These are phyloP conservation scores for Pythium periplocum DNA, from an alignment of 352 stramenopile genomes.

Conservation along the genomic window DNA sequence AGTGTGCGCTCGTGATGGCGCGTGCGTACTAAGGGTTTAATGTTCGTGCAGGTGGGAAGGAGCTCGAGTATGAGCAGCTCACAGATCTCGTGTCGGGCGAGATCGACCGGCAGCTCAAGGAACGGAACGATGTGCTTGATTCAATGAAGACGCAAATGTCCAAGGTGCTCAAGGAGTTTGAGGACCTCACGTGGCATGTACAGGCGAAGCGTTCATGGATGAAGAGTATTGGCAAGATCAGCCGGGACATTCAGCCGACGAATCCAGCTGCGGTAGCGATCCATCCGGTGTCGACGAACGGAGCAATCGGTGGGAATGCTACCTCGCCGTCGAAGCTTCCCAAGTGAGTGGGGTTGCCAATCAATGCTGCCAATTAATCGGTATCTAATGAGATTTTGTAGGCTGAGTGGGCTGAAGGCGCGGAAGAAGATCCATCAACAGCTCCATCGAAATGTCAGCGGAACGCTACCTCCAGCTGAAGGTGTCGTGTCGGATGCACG, in stretches of 20 bases:
- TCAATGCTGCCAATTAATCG: background rate
- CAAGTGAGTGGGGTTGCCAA: conserved; percentile 29
- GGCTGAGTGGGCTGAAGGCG: conserved; percentile 25
- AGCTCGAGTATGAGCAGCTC: conserved; percentile 40
- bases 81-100: conserved; percentile 57
- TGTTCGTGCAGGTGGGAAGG: conserved; percentile 17
- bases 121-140: conserved; percentile 44
- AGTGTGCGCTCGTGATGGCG: too few species aligned
- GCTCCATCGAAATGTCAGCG: conserved; percentile 26
- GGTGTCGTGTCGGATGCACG: conserved; percentile 23
- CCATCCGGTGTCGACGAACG: conserved; percentile 28
- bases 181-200: conserved; percentile 49
- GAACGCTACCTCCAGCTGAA: conserved; percentile 17
- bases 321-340: conserved; percentile 29
- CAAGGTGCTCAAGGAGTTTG: conserved; percentile 62
- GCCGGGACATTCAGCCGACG: conserved; percentile 25
- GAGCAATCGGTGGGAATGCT: conserved; percentile 19
- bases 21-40: too few species aligned
- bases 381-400: conserved; percentile 8
- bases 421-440: conserved; percentile 45
- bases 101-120: conserved; percentile 51
- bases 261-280: conserved; percentile 7
- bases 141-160: conserved; percentile 65
- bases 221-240: conserved; percentile 44
- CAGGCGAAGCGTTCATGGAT: conserved; percentile 66